Conservation (phyloP, 495 filamentous ascomycete species). For the Penicillium verhagenii region DNA sequence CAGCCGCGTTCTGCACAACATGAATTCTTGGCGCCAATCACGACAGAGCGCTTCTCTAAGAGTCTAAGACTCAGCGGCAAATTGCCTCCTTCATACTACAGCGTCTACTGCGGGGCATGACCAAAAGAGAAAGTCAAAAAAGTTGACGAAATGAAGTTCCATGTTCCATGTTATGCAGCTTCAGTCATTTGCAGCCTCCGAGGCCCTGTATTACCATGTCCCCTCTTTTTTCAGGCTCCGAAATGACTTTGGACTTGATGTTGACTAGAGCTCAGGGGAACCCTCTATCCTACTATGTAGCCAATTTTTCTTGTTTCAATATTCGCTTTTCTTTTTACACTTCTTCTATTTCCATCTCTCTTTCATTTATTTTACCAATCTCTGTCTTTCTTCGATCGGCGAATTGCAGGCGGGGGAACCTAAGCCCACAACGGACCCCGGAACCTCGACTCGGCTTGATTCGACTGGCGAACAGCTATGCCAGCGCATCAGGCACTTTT, state of each 20-base stretch:
- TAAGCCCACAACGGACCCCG: constrained; percentile 13
- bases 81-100: constrained; percentile 8
- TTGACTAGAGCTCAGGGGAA: too few relatives aligned
- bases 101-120: constrained; percentile 30
- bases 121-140: constrained; percentile 14
- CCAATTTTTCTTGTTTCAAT: not conserved
- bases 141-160: not conserved
- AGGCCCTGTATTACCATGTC: not conserved
- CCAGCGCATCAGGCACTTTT: constrained; percentile 77
- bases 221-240: too few relatives aligned
- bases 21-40: constrained; percentile 32
- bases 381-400: constrained; percentile 18
- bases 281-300: not conserved
- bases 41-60: constrained; percentile 23
- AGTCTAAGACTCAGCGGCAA: constrained; percentile 20
- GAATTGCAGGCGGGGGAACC: constrained; percentile 23
- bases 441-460: constrained; percentile 42
- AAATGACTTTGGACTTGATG: too few relatives aligned
- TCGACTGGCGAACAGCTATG: constrained; percentile 80
- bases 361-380: not conserved
- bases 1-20: constrained; percentile 39
- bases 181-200: not conserved
- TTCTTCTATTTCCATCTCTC: not conserved
- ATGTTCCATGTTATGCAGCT: not conserved
- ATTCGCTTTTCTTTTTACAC: not conserved